A percentile compares a stretch with the other conserved stretches of the same genome.
phyloP scores from a whole-genome alignment of 2,329 filamentous ascomycete species.

The Exophiala sideris region DNA sequence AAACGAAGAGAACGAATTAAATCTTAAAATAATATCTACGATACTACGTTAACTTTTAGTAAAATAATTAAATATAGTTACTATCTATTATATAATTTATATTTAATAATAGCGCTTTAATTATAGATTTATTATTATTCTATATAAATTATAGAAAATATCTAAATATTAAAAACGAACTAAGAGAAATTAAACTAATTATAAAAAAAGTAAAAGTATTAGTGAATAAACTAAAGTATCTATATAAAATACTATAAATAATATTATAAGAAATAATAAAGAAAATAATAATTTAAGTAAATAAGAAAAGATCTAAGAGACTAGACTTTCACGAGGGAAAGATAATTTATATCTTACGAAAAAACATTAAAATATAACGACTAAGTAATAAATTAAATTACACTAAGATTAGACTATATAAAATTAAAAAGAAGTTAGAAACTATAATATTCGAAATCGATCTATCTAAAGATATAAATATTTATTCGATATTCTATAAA shows the following conservation, averaged over 20 bases:
- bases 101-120: slow-evolving; percentile 2
- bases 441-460: too few species aligned
- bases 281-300: too few species aligned
- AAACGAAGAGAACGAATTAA: slow-evolving; percentile 21
- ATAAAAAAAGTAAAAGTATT: neutral
- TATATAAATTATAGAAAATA: slow-evolving; percentile 14
- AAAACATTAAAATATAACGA: too few species aligned
- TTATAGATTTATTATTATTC: slow-evolving; percentile 9
- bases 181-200: neutral
- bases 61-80: slow-evolving; percentile 14
- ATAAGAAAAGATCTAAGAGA: too few species aligned
- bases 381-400: too few species aligned
- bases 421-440: too few species aligned
- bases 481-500: slow-evolving; percentile 16
- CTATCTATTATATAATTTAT: slow-evolving; percentile 5
- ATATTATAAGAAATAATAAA: too few species aligned
- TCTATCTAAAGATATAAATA: too few species aligned
- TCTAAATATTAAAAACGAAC: slow-evolving; percentile 3
- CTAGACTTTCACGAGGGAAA: too few species aligned
- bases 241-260: too few species aligned
- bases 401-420: too few species aligned
- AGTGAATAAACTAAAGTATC: slow-evolving; percentile 3
- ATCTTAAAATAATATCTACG: slow-evolving; percentile 18
- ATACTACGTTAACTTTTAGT: slow-evolving; percentile 19
- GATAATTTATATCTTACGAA: too few species aligned